Evolutionary conservation across 2,329 filamentous ascomycete species (phyloP), one percentile per base, ranked within the genome.

Genomic region (Nakataea oryzae): DNA sequence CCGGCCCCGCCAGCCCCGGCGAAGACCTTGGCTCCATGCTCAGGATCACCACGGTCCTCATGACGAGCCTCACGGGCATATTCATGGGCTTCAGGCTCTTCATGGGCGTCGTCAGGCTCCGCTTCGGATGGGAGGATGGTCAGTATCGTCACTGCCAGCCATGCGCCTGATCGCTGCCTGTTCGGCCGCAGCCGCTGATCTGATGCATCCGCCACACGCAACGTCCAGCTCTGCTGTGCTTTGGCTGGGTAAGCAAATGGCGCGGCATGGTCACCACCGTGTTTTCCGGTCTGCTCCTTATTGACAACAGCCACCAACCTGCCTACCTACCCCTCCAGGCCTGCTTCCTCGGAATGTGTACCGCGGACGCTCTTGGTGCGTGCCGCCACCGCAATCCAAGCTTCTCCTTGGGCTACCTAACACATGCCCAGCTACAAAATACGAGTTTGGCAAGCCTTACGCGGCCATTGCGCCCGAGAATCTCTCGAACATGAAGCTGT

Each of bases 41-140:
- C 41, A 21, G 27, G 27, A n/a, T 3, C 41, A 54, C 60, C 54
- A 29, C 21, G 9, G 54, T 29, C 54, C 12, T 41, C 21, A 14
- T 57, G 54, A 17, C 50, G 1, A n/a, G 50, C n/a, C 29, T 61
- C 14, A 34, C 32, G 29, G 27, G 12, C 54, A 30, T 28, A 12
- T 61, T 61, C 14, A 21, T 61, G n/a, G 14, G 28, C 60, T 28
- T 61, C 29, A 57, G 60, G 60, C 8, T 61, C 13, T 57, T 24
- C 29, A 29, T 27, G n/a, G n/a, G 54, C 5, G 34, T 47, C 3
- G 26, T 29, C 26, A 47, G 28, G 13, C 58, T 11, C 29, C 58
- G 47, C 27, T 30, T 60, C 27, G 58, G 26, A 0, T 54, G 30
- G 41, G 58, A 60, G 27, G 58, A 54, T 28, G 58, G 58, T 54